Evolutionary conservation across 1,284 basidiomycete genomes (phyloP), one percentile per base, ranked within the genome.

Genomic region (Ustilago esculenta): DNA sequence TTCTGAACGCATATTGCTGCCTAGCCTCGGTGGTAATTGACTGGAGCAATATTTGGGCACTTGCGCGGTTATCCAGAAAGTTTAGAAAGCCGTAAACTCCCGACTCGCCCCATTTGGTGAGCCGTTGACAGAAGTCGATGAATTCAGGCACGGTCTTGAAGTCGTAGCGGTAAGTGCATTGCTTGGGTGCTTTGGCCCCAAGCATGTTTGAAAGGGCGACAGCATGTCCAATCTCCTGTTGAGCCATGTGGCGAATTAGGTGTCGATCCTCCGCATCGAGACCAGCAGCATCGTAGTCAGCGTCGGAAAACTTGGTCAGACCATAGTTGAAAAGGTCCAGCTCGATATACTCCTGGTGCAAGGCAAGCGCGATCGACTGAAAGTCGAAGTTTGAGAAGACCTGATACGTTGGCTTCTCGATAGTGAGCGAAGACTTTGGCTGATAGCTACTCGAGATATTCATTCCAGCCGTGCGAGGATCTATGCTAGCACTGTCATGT

Each of bases 311-410:
- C 39, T 63, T 61, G 41, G 60, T 58, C 21, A 76, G 52, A 6
- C 49, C 70, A 36, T 76, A 70, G 51, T 75, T 75, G 73, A 76
- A 76, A 4, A 67, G 54, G 39, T 76, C 74, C 17, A 75, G 59
- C 67, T 76, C 74, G 42, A 76, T 76, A 52, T 66, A 72, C 59
- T 76, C 74, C 35, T 75, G 72, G 39, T 70, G 69, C 29, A 67
- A 8, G 23, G 53, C 71, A 18, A 73, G 71, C 10, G 56, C 61
- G 24, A 75, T 56, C 29, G 60, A 63, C 49, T 73, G 70, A 27
- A 65, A 73, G 41, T 74, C 72, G 43, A 74, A 74, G 46, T 60
- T 59, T 15, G 56, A 61, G 35, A 74, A 66, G 7, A 68, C 54
- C 18, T 39, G 44, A 18, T 73, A 73, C 3, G 52, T 65, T 5